Base-by-base conservation (phyloP, 805 yeast species). In the Cyberlindnera galapagoensis region DNA sequence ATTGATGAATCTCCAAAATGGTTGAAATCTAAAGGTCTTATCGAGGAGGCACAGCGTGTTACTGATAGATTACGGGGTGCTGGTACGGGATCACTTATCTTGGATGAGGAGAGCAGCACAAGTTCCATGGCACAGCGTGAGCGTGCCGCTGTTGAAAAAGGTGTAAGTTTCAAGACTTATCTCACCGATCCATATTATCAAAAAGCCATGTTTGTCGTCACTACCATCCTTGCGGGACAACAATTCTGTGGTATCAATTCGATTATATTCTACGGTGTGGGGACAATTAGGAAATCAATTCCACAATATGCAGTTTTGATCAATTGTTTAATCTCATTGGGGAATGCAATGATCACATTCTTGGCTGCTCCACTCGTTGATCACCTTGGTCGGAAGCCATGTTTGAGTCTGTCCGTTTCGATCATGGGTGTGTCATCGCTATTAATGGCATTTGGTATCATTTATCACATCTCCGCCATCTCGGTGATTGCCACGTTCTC, bases 211-310 rank as follows among this genome's bases (percentile, higher is more conserved):
- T 47, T 70, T 13, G 80, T 78, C 1, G 82, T 87, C 8, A 74
- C 87, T 0, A 74, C 80, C 3, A 68, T 86, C 12, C 71, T 88
- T 65, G 61, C 79, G 14, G 80, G 88, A 12, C 98, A 92, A 60
- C 98, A 92, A 56, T 74, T 90, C 36, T 77, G 86, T 46, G 98
- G 98, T 21, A 84, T 92, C 52, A 92, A 92, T 56, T 76, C 95
- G 2, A 86, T 92, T 38, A 76, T 92, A 14, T 85, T 90, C 53
- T 92, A 90, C 55, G 98, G 98, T 5, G 96, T 90, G 5, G 74
- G 84, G 10, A 82, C 90, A 1, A 63, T 92, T 31, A 65, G 78
- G n/a, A 62, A 73, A 7, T 60, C 82, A 5, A 69, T 86, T 41
- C 96, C 97, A 2, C 60, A 71, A 9, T 65, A 73, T 34, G 79